phyloP scores from a whole-genome alignment of 306 rosid species.

The Trifolium fragiferum region DNA sequence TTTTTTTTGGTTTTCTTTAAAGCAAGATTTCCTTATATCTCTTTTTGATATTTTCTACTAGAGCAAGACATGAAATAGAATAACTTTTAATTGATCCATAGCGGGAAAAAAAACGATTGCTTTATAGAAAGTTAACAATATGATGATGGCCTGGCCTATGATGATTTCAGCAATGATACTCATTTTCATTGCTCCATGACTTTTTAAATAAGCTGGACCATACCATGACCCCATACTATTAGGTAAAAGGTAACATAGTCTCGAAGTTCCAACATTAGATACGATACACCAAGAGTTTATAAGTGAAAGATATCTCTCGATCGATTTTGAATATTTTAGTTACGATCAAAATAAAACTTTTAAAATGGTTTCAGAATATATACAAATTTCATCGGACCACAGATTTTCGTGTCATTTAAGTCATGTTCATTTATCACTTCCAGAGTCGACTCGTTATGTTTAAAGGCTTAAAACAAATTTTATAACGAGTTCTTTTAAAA shows the following conservation, averaged over 20 bases:
- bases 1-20: background rate
- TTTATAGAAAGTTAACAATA: conserved; percentile 35
- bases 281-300: background rate
- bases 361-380: background rate
- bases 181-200: conserved; percentile 48
- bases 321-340: background rate
- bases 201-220: conserved; percentile 37
- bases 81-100: conserved; percentile 33
- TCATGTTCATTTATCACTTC: too few relatives aligned
- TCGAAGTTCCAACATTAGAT: background rate
- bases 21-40: conserved; percentile 28
- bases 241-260: background rate
- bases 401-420: background rate
- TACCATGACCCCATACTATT: background rate
- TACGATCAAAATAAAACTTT: background rate
- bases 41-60: conserved; percentile 28
- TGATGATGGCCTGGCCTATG: conserved; percentile 50
- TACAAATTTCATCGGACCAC: too few relatives aligned
- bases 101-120: conserved; percentile 41
- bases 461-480: too few relatives aligned
- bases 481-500: too few relatives aligned
- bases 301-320: background rate
- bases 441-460: too few relatives aligned
- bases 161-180: conserved; percentile 64
- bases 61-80: conserved; percentile 37